Evolutionary conservation across 129 eudicot species (phyloP).

Genomic region (Kitagawia praeruptora): DNA sequence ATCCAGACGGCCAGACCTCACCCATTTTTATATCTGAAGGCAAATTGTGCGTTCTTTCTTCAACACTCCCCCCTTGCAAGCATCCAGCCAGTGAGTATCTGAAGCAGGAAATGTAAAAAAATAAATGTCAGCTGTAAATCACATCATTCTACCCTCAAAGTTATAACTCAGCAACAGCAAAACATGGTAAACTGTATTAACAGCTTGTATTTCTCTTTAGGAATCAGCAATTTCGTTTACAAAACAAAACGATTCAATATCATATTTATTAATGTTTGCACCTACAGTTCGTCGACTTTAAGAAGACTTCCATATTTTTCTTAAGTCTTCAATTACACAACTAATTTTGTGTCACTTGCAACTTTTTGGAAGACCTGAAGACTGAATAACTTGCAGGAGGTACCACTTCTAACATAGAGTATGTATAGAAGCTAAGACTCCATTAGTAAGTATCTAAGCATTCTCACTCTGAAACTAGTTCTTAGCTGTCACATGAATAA

Average conservation of each 20-base stretch:
- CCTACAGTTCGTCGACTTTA: neutral
- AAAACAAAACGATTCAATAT: neutral
- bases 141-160: too few species aligned
- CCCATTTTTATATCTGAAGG: neutral
- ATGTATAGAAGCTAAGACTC: neutral
- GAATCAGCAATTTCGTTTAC: neutral
- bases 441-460: neutral
- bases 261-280: too few species aligned
- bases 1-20: neutral
- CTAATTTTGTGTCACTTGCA: neutral
- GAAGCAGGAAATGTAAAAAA: neutral
- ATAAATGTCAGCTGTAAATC: neutral
- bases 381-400: neutral
- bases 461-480: neutral
- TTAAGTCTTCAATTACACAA: neutral
- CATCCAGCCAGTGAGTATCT: neutral
- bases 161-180: neutral
- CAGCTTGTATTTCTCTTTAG: neutral
- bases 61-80: neutral
- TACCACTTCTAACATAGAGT: neutral
- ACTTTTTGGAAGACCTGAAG: neutral
- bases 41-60: neutral
- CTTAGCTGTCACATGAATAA: neutral
- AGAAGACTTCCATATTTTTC: neutral
- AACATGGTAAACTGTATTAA: neutral